phyloP scores from a whole-genome alignment of 805 yeast species.

The Pichia heedii region DNA sequence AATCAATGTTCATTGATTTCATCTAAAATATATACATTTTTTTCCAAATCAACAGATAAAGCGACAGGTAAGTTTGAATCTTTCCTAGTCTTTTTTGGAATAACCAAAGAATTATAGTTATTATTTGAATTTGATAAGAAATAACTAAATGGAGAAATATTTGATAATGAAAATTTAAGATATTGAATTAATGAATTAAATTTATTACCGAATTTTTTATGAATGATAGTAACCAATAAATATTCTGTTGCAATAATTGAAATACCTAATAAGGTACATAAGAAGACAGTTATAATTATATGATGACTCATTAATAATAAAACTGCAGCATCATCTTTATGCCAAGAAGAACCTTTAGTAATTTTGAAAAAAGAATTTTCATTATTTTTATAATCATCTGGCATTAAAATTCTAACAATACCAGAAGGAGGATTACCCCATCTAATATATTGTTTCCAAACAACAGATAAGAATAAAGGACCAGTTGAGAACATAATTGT shows the following conservation, averaged over 20 bases:
- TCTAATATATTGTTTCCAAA: conserved; percentile 82
- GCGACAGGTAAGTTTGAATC: conserved; percentile 44
- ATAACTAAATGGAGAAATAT: background rate
- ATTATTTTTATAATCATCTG: conserved; percentile 59
- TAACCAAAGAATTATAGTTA: background rate
- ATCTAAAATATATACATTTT: conserved; percentile 19
- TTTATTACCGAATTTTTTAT: conserved; percentile 5
- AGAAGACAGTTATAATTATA: conserved; percentile 58
- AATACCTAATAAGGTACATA: conserved; percentile 56
- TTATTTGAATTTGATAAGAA: background rate
- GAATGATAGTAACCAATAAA: conserved; percentile 26
- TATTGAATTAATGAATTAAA: background rate
- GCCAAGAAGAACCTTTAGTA: conserved; percentile 88
- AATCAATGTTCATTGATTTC: conserved; percentile 4
- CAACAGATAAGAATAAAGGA: conserved; percentile 74
- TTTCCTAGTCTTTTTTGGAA: conserved; percentile 32
- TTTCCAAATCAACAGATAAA: conserved; percentile 28
- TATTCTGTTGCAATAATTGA: conserved; percentile 39
- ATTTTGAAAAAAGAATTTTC: conserved; percentile 61
- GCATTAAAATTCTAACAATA: conserved; percentile 60
- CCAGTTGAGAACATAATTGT: conserved; percentile 94
- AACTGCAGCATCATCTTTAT: conserved; percentile 74
- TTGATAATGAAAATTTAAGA: background rate
- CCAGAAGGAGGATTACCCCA: conserved; percentile 65
- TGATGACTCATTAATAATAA: conserved; percentile 69